phyloP scores from a whole-genome alignment of 2,329 filamentous ascomycete species.

The Periconia macrospinosa region DNA sequence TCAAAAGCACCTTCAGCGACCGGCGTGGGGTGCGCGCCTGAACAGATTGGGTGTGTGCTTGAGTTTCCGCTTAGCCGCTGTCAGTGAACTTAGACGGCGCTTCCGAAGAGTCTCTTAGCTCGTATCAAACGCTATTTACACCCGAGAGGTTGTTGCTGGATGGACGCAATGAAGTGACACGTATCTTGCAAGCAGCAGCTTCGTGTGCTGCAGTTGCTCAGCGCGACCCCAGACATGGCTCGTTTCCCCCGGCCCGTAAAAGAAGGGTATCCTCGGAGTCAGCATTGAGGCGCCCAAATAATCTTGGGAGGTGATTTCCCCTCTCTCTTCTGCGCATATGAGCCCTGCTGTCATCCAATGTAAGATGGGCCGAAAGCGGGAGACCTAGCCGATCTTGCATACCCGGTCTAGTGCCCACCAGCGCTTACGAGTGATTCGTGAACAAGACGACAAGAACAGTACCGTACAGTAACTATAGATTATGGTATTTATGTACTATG shows the following conservation, averaged over 20 bases:
- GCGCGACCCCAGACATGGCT: not conserved
- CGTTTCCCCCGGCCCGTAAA: not conserved
- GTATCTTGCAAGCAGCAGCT: not conserved
- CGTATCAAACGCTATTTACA: not conserved
- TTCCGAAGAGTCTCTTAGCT: not conserved
- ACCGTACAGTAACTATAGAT: no score
- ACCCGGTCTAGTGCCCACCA: not conserved
- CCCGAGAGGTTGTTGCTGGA: not conserved
- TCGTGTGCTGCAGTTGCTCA: not conserved
- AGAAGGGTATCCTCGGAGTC: not conserved
- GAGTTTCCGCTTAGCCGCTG: not conserved
- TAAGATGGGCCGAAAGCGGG: not conserved
- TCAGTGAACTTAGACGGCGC: not conserved
- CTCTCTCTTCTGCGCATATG: not conserved
- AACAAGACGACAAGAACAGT: no score
- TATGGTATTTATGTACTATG: not conserved
- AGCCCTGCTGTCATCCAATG: not conserved
- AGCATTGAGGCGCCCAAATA: not conserved
- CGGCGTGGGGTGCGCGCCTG: conserved; percentile 1
- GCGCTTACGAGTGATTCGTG: no score
- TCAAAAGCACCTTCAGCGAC: not conserved
- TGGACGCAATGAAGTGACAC: not conserved
- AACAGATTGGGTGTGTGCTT: not conserved
- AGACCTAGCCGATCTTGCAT: not conserved
- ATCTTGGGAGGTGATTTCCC: not conserved